Base-by-base conservation (phyloP, 2,329 filamentous ascomycete genomes). In the Ascochyta clinopodiicola region DNA sequence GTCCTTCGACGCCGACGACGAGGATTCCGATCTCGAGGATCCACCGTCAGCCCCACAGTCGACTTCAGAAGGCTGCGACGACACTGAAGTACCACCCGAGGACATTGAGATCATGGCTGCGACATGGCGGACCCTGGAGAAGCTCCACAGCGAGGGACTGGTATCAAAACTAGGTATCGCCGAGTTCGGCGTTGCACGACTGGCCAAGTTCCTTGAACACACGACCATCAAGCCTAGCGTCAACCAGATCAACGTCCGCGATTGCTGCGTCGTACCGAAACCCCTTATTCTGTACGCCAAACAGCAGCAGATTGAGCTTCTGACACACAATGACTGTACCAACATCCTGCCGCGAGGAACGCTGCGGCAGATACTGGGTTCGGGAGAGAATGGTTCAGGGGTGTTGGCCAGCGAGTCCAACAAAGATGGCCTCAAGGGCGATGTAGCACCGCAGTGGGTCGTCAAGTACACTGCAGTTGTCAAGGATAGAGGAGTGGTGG, bases 391-490 rank as follows among this genome's bases (percentile, higher is more conserved):
- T 55, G 92, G 92, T 12, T 91, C 90, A 0, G 90, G 90, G 7
- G 84, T 97, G 9, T 79, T 97, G 55, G 88, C 88, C 5, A 85
- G 86, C n/a, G 79, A 82, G 13, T 75, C 68, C 0, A 77, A 70
- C 68, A 78, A 75, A 17, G 75, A 79, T 9, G 89, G 90, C 0
- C 79, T 96, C 53, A 82, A 84, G 63, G 93, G 92, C 4, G 87
- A 96, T 62, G 83, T 98, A 44, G 84, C 86, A 55, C 93, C 95
- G 25, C 88, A 94, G 73, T 99, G 95, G 94, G 95, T 98, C 25
- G 89, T 94, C 64, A 96, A 98, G 74, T 99, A 99, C 74, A 97
- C 94, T 34, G 95, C 95, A 1, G 94, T 98, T 55, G 91, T 98
- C 36, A 90, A 90, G 75, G 90, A 98, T 73, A 84, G 95, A 49